Evolutionary conservation across 1,139 yeast genomes (phyloP).

Genomic region (Yarrowia galli): DNA sequence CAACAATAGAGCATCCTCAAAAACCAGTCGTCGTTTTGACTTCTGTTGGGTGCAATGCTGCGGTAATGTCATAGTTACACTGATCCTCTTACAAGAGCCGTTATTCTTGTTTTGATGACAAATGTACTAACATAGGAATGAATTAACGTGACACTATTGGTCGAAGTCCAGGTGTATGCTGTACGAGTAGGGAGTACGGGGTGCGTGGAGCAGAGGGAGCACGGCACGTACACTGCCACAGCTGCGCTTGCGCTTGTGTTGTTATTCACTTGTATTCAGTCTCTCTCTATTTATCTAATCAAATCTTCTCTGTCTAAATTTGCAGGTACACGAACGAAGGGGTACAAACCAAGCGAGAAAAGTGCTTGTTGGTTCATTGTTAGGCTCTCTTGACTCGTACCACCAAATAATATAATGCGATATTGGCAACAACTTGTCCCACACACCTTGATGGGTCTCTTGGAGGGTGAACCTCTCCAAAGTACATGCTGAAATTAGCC

Average conservation of each 20-base stretch:
- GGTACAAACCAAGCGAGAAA: slow-evolving; percentile 1
- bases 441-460: not conserved
- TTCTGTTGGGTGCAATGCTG: slow-evolving; percentile 39
- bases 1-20: slow-evolving; percentile 33
- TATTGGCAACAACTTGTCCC: not conserved
- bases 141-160: not conserved
- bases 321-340: slow-evolving; percentile 13
- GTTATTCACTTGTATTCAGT: slow-evolving; percentile 7
- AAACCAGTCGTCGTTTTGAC: slow-evolving; percentile 38
- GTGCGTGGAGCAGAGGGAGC: no score
- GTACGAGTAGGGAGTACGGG: no score
- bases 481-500: not conserved
- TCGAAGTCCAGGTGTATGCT: not conserved
- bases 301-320: slow-evolving; percentile 2
- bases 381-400: not conserved
- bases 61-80: slow-evolving; percentile 40
- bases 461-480: not conserved
- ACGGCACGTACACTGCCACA: not conserved
- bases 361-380: not conserved
- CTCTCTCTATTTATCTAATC: slow-evolving; percentile 7
- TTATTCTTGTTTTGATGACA: not conserved
- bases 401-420: slow-evolving; percentile 11
- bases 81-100: slow-evolving; percentile 2
- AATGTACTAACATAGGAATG: slow-evolving; percentile 8
- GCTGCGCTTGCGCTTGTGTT: not conserved